Percentiles rank a stretch among this genome's conserved stretches.
Conservation (phyloP, 257 asterid species). For the Cinchona pubescens region DNA sequence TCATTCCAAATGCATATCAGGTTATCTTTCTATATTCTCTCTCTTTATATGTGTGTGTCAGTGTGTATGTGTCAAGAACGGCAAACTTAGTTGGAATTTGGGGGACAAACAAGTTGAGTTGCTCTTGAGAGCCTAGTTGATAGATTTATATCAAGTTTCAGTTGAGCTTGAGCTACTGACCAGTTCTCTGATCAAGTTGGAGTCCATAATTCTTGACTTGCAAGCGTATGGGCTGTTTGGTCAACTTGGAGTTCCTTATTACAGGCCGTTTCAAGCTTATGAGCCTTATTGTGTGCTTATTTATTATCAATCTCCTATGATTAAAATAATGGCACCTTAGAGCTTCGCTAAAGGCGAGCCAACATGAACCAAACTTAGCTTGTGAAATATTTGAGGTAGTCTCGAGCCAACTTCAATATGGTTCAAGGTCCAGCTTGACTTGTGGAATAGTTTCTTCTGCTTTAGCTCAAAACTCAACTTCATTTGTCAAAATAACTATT, state of each 20-base stretch:
- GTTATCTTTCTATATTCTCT: background rate
- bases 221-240: background rate
- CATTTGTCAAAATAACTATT: background rate
- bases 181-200: background rate
- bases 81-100: too few species aligned
- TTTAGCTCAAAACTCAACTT: background rate
- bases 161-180: background rate
- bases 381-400: background rate
- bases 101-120: background rate
- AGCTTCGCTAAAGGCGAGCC: background rate
- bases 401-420: background rate
- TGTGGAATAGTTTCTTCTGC: background rate
- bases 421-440: background rate
- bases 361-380: background rate
- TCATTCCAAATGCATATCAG: background rate
- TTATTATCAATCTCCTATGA: background rate
- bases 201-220: background rate
- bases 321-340: background rate
- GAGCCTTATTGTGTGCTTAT: background rate
- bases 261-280: background rate
- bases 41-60: too few species aligned
- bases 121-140: background rate
- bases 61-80: too few species aligned
- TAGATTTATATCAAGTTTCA: background rate
- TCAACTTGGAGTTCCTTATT: background rate